Percentiles rank a stretch among this genome's conserved stretches.
Evolutionary conservation across 371 early-diverging fungal genomes (phyloP).

Genomic region (Syncephalastrum racemosum): DNA sequence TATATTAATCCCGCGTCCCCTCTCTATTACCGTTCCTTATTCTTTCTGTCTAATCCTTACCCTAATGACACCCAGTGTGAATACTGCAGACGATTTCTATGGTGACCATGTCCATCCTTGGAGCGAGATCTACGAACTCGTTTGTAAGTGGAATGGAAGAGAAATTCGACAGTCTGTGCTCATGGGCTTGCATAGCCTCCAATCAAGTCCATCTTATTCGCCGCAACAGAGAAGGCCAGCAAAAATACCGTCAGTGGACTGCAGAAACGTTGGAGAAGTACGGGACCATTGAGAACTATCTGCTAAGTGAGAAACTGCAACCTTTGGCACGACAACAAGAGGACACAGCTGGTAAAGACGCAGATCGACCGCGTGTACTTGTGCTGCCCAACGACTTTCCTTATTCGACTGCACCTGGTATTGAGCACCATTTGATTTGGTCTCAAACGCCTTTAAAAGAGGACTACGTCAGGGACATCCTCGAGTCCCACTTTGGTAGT

Average conservation of each 20-base stretch:
- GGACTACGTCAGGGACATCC: slow-evolving; percentile 20
- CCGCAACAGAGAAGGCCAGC: slow-evolving; percentile 27
- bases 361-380: slow-evolving; percentile 23
- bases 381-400: slow-evolving; percentile 65
- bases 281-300: slow-evolving; percentile 42
- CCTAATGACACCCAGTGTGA: slow-evolving; percentile 13
- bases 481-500: slow-evolving; percentile 28
- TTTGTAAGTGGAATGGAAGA: slow-evolving; percentile 24
- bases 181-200: slow-evolving; percentile 17
- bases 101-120: slow-evolving; percentile 37
- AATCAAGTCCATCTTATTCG: slow-evolving; percentile 32
- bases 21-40: no score
- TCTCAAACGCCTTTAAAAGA: slow-evolving; percentile 43
- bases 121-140: slow-evolving; percentile 37
- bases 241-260: slow-evolving; percentile 40
- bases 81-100: slow-evolving; percentile 12
- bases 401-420: slow-evolving; percentile 52
- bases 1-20: no score
- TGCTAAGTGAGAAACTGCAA: slow-evolving; percentile 42
- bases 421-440: slow-evolving; percentile 57
- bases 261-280: slow-evolving; percentile 34
- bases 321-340: neutral
- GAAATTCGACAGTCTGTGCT: neutral
- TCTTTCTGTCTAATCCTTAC: no score
- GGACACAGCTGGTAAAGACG: slow-evolving; percentile 3